phyloP scores from a whole-genome alignment of 768 basidiomycete species.

The Pisolithus microcarpus region DNA sequence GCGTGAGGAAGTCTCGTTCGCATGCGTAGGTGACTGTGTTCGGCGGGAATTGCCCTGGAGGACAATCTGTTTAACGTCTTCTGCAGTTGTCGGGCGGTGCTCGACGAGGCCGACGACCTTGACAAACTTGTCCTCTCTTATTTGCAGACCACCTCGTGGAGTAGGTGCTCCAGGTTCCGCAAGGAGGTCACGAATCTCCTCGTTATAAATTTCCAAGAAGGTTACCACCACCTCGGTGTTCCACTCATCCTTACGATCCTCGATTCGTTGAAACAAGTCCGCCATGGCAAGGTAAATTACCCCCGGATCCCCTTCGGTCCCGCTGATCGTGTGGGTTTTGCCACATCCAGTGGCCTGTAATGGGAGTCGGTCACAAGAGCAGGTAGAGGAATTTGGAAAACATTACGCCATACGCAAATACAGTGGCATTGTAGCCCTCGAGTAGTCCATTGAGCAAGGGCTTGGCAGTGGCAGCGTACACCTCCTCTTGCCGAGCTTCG shows the following conservation, averaged over 20 bases:
- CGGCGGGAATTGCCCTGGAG: constrained; percentile 80
- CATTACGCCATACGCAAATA: constrained; percentile 96
- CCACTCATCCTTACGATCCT: constrained; percentile 79
- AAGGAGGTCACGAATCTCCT: constrained; percentile 94
- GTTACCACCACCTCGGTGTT: constrained; percentile 86
- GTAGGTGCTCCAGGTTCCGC: constrained; percentile 53
- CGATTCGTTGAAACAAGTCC: constrained; percentile 90
- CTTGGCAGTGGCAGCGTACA: constrained; percentile 80
- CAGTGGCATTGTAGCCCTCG: constrained; percentile 94
- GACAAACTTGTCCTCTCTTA: constrained; percentile 91
- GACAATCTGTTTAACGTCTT: constrained; percentile 93
- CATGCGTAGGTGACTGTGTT: constrained; percentile 91
- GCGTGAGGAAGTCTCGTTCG: constrained; percentile 93
- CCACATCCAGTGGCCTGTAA: constrained; percentile 98
- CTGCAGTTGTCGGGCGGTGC: constrained; percentile 71
- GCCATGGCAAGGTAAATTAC: constrained; percentile 97
- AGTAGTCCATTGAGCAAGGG: constrained; percentile 80
- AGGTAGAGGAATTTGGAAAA: constrained; percentile 3
- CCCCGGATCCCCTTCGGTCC: constrained; percentile 79
- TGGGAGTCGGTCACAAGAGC: constrained; percentile 8
- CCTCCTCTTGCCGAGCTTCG: constrained; percentile 74
- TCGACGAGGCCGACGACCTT: constrained; percentile 84
- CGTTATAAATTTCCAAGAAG: constrained; percentile 98
- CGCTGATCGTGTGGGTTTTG: constrained; percentile 98
- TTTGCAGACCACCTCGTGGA: constrained; percentile 83